Evolutionary conservation across 129 eudicot genomes (phyloP).

Genomic region (Artemisia annua): DNA sequence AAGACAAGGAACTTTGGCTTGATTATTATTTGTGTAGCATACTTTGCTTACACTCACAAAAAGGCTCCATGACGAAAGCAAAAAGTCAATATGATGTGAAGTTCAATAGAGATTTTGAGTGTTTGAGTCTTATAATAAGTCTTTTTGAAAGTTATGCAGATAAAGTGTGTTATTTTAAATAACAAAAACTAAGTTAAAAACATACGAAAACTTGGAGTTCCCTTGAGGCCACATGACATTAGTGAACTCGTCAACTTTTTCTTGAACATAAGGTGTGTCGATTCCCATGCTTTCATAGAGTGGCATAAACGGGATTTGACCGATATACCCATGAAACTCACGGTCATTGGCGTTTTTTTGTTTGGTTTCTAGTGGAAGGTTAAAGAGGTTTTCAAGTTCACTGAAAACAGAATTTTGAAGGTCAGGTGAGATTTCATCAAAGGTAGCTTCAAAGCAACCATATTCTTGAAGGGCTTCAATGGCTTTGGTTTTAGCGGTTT

Average conservation of each 20-base stretch:
- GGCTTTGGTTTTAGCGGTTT: constrained; percentile 50
- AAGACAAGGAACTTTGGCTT: no score
- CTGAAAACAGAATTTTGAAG: constrained; percentile 34
- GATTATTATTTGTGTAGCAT: no score
- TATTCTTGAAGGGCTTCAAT: constrained; percentile 44
- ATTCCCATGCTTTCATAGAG: constrained; percentile 37
- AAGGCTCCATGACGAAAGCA: no score
- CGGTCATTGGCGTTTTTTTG: constrained; percentile 18
- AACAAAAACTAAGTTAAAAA: neutral
- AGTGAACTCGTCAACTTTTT: constrained; percentile 27
- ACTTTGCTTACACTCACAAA: no score
- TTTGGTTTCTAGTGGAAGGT: constrained; percentile 31
- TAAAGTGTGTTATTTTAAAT: no score
- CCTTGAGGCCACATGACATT: constrained; percentile 34
- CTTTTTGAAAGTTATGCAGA: no score
- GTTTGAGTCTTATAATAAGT: no score
- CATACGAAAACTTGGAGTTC: constrained; percentile 34
- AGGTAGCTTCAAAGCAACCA: constrained; percentile 48
- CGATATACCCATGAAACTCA: constrained; percentile 35
- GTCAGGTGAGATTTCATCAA: constrained; percentile 23
- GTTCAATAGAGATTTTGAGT: no score
- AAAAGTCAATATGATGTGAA: no score
- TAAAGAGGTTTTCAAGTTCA: constrained; percentile 30
- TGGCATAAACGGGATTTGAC: constrained; percentile 33
- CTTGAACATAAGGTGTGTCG: constrained; percentile 18